These are phyloP conservation scores for Talaromyces amestolkiae DNA, from an alignment of 2,329 filamentous ascomycete genomes.

Conservation along the genomic window DNA sequence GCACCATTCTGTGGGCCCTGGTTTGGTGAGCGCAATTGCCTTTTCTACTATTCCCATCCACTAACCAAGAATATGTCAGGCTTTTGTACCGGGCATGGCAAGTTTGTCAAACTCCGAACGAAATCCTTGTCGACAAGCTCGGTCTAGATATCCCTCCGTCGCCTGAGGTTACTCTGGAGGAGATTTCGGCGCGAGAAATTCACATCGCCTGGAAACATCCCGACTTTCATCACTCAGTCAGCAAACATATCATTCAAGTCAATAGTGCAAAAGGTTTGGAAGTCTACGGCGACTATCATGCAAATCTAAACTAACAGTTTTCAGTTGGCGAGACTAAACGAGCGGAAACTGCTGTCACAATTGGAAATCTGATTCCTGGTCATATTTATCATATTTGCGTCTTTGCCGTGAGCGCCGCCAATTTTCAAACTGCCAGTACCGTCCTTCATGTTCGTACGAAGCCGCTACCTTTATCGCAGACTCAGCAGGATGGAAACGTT, in stretches of 20 bases:
- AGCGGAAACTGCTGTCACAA: slow-evolving; percentile 82
- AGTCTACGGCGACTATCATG: neutral
- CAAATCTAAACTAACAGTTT: neutral
- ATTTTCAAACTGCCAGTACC: slow-evolving; percentile 85
- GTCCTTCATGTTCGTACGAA: slow-evolving; percentile 79
- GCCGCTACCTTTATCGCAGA: slow-evolving; percentile 45
- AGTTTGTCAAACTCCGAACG: slow-evolving; percentile 85
- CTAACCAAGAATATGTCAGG: slow-evolving; percentile 50
- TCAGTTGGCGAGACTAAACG: slow-evolving; percentile 80
- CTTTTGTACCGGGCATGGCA: slow-evolving; percentile 81
- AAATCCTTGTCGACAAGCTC: slow-evolving; percentile 84
- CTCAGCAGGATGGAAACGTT: slow-evolving; percentile 35
- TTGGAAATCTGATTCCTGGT: slow-evolving; percentile 79
- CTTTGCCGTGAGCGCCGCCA: slow-evolving; percentile 84
- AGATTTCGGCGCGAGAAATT: slow-evolving; percentile 81
- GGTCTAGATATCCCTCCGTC: slow-evolving; percentile 90
- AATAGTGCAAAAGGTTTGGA: slow-evolving; percentile 80
- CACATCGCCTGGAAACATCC: slow-evolving; percentile 88
- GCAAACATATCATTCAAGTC: slow-evolving; percentile 87
- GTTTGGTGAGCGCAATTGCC: slow-evolving; percentile 42
- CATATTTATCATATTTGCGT: slow-evolving; percentile 93
- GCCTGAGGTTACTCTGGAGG: slow-evolving; percentile 85
- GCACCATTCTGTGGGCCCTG: slow-evolving; percentile 50
- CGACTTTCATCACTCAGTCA: slow-evolving; percentile 63
- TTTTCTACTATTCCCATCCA: neutral